These are phyloP conservation scores for Chiua sp. DNA, from an alignment of 1,284 basidiomycete genomes.

Conservation along the genomic window DNA sequence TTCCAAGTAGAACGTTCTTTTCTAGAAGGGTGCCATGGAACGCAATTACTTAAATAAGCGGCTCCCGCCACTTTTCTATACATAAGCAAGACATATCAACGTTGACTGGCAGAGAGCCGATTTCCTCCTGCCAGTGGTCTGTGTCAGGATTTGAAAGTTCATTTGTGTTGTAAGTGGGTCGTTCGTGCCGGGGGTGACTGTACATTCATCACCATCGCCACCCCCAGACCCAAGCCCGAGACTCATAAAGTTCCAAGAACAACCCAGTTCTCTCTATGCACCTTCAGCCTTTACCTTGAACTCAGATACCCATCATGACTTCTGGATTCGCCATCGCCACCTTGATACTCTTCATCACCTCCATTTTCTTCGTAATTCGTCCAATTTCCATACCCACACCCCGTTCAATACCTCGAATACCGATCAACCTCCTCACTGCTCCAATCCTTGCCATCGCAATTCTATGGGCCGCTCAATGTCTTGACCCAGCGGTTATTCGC, in stretches of 20 bases:
- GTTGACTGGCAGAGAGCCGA: no score
- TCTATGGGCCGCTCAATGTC: conserved; percentile 77
- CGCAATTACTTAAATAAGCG: no score
- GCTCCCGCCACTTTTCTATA: no score
- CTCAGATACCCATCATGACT: conserved; percentile 40
- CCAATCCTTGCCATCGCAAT: conserved; percentile 83
- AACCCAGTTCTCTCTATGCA: neutral
- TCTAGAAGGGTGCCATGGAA: no score
- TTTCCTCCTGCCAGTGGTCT: no score
- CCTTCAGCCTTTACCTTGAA: neutral
- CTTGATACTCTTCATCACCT: conserved; percentile 73
- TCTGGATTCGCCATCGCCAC: conserved; percentile 63
- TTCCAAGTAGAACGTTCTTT: no score
- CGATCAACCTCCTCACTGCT: conserved; percentile 72
- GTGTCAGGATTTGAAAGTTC: no score
- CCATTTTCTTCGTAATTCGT: conserved; percentile 75
- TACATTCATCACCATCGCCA: neutral
- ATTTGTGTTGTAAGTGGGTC: neutral
- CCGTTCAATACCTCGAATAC: conserved; percentile 44
- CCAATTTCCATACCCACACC: conserved; percentile 61
- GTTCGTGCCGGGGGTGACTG: neutral
- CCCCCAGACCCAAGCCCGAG: neutral
- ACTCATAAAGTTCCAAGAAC: neutral
- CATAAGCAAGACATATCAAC: no score
- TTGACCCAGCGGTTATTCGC: conserved; percentile 67